These are phyloP conservation scores for Cercospora beticola DNA, from an alignment of 2,329 filamentous ascomycete species.

Conservation along the genomic window DNA sequence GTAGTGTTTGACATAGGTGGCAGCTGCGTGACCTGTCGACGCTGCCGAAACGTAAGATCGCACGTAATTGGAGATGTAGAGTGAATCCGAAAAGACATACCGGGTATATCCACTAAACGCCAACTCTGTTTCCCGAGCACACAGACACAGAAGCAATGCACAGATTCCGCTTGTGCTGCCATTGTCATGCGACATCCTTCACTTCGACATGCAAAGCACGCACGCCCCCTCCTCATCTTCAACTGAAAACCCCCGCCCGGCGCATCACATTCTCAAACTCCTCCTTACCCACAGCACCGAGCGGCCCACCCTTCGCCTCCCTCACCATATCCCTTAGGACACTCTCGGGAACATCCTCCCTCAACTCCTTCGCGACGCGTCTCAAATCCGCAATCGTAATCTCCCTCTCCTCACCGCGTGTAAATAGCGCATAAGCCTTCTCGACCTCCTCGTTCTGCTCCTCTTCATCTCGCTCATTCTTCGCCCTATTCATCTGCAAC, in stretches of 20 bases:
- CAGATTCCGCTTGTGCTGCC: neutral
- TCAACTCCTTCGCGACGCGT: conserved; percentile 74
- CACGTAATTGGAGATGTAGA: neutral
- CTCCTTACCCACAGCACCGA: conserved; percentile 69
- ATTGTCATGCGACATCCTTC: neutral
- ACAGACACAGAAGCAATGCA: neutral
- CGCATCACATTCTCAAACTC: conserved; percentile 88
- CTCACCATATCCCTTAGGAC: conserved; percentile 89
- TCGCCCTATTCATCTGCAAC: conserved; percentile 66
- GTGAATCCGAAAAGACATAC: neutral
- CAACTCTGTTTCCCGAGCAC: neutral
- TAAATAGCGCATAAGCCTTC: conserved; percentile 81
- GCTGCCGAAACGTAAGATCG: neutral
- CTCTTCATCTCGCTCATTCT: conserved; percentile 39
- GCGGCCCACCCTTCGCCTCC: conserved; percentile 82
- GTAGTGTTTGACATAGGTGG: neutral
- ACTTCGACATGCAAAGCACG: neutral
- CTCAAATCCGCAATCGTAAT: conserved; percentile 79
- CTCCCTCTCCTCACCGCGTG: conserved; percentile 56
- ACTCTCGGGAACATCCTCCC: conserved; percentile 80
- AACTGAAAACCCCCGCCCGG: conserved; percentile 77
- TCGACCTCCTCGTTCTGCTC: conserved; percentile 68
- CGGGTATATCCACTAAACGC: conserved; percentile 12
- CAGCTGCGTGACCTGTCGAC: neutral
- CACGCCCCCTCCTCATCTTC: conserved; percentile 36